These are phyloP conservation scores for Favolaschia claudopus DNA, from an alignment of 768 basidiomycete genomes.

Conservation along the genomic window DNA sequence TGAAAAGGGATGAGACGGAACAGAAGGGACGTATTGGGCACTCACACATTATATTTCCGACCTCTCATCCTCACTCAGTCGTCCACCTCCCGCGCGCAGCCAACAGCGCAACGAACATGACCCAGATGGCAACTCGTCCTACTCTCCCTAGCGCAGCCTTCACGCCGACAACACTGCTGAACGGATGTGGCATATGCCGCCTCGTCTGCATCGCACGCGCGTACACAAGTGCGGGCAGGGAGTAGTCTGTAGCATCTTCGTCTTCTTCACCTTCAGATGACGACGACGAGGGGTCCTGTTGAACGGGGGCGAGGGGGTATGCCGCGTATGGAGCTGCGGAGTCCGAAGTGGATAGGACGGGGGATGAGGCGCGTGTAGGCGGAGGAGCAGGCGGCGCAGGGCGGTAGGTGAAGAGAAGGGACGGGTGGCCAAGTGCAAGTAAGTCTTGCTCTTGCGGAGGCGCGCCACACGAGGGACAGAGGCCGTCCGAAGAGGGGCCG, in stretches of 20 bases:
- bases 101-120: not conserved
- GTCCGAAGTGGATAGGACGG: not conserved
- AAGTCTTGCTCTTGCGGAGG: not conserved
- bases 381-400: not conserved
- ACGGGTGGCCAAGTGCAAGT: not conserved
- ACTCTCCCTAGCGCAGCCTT: not conserved
- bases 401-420: not conserved
- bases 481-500: not conserved
- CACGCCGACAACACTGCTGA: not conserved
- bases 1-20: too few species aligned
- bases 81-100: constrained; percentile 7
- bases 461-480: not conserved
- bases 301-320: not conserved
- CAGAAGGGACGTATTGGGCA: too few species aligned
- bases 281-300: not conserved
- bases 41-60: too few species aligned
- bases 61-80: too few species aligned
- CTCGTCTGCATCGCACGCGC: constrained; percentile 2
- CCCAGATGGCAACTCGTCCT: not conserved
- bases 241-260: constrained; percentile 7
- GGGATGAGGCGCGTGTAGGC: not conserved
- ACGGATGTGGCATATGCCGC: constrained; percentile 3
- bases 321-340: not conserved
- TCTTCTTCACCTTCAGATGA: not conserved
- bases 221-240: constrained; percentile 1